phyloP scores from a whole-genome alignment of 768 basidiomycete genomes.

The Gyrodon lividus region DNA sequence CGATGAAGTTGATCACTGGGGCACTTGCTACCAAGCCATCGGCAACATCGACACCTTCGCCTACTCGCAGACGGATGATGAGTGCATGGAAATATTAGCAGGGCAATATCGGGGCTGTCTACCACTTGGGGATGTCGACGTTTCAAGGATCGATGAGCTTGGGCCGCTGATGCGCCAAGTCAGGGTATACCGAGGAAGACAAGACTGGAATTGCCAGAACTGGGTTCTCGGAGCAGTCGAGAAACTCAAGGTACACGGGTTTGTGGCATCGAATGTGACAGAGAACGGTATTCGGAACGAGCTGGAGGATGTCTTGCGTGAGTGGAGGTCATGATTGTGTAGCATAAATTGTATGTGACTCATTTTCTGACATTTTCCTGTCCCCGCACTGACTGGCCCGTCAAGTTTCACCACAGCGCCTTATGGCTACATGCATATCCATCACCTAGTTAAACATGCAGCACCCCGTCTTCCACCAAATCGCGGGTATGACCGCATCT shows the following conservation, averaged over 20 bases:
- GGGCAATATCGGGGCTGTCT: constrained; percentile 31
- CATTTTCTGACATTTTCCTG: neutral
- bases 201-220: constrained; percentile 34
- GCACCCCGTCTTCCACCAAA: neutral
- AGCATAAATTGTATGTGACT: neutral
- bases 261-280: constrained; percentile 19
- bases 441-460: neutral
- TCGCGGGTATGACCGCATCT: neutral
- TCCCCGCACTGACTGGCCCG: constrained; percentile 5
- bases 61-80: constrained; percentile 25
- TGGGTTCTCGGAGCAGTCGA: constrained; percentile 29
- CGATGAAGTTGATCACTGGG: constrained; percentile 29
- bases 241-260: constrained; percentile 15
- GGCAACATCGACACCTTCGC: constrained; percentile 30
- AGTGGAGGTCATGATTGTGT: constrained; percentile 19
- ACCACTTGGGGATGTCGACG: constrained; percentile 21
- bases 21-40: constrained; percentile 29
- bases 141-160: constrained; percentile 9
- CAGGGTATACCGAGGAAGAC: constrained; percentile 21
- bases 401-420: too few relatives aligned
- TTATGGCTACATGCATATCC: too few relatives aligned
- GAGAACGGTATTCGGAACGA: constrained; percentile 18
- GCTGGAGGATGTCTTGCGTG: constrained; percentile 24
- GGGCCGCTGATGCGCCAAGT: constrained; percentile 25
- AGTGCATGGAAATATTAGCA: constrained; percentile 32